These are phyloP conservation scores for Verticillium albo-atrum DNA, from an alignment of 2,329 filamentous ascomycete genomes.

Conservation along the genomic window DNA sequence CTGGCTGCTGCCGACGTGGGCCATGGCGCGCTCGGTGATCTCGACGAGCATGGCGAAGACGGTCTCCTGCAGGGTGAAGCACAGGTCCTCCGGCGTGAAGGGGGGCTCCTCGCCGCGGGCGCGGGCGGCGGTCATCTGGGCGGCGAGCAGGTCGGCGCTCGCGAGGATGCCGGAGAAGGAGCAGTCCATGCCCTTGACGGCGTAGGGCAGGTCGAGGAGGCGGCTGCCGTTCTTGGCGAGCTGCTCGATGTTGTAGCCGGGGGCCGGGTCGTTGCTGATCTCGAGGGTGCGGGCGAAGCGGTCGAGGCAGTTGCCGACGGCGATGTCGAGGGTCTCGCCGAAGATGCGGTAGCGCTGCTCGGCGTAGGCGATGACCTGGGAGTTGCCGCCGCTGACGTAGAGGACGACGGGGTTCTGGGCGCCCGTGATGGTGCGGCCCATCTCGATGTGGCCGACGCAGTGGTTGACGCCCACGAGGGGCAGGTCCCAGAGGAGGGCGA, in stretches of 20 bases:
- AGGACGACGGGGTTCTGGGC: conserved; percentile 89
- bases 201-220: conserved; percentile 85
- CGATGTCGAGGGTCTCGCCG: conserved; percentile 94
- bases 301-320: conserved; percentile 95
- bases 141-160: conserved; percentile 74
- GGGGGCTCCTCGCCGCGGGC: conserved; percentile 43
- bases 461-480: conserved; percentile 95
- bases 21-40: conserved; percentile 98
- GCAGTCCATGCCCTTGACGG: conserved; percentile 98
- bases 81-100: conserved; percentile 79
- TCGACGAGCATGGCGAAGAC: conserved; percentile 97
- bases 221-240: conserved; percentile 65
- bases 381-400: conserved; percentile 94
- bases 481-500: conserved; percentile 80
- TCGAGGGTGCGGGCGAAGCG: conserved; percentile 86
- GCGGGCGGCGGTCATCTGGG: conserved; percentile 50
- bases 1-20: conserved; percentile 85
- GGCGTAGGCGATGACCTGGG: conserved; percentile 95
- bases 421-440: conserved; percentile 90
- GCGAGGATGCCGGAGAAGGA: conserved; percentile 92
- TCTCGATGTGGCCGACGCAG: conserved; percentile 97
- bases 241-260: conserved; percentile 97
- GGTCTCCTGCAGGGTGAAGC: conserved; percentile 93
- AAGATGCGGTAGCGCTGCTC: conserved; percentile 96
- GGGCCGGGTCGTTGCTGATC: conserved; percentile 93